Evolutionary conservation across 192 early-diverging fungal genomes (phyloP).

Genomic region (Gryganskiella cystojenkinii): DNA sequence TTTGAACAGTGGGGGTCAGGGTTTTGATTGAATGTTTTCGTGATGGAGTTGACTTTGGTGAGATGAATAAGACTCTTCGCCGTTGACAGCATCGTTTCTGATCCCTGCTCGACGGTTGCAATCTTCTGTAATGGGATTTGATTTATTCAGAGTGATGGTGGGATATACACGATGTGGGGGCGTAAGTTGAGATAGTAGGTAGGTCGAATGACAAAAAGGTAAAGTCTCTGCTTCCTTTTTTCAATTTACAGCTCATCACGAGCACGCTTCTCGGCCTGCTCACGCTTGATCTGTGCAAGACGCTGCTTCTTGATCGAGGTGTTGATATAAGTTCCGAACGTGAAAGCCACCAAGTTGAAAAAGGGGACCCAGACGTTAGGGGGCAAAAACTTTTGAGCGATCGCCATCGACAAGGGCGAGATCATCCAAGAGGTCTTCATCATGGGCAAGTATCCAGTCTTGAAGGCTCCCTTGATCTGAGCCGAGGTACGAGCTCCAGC

Average conservation of each 20-base stretch:
- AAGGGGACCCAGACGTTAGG: constrained; percentile 89
- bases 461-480: constrained; percentile 66
- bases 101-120: too few species aligned
- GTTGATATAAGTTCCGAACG: constrained; percentile 82
- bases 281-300: constrained; percentile 55
- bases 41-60: too few species aligned
- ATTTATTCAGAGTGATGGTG: not conserved
- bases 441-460: constrained; percentile 72
- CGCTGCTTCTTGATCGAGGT: constrained; percentile 75
- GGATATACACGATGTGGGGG: not conserved
- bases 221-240: too few species aligned
- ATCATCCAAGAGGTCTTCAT: constrained; percentile 88
- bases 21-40: too few species aligned
- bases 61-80: too few species aligned
- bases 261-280: constrained; percentile 51
- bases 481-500: constrained; percentile 70
- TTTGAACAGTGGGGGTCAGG: too few species aligned
- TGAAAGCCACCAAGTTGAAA: constrained; percentile 88
- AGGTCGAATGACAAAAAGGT: too few species aligned
- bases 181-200: not conserved
- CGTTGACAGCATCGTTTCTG: too few species aligned
- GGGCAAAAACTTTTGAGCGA: constrained; percentile 83
- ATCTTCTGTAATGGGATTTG: too few species aligned
- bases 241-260: constrained; percentile 45
- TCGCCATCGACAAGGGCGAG: constrained; percentile 80